phyloP scores from a whole-genome alignment of 805 yeast genomes.

The Ogataea methanolica region DNA sequence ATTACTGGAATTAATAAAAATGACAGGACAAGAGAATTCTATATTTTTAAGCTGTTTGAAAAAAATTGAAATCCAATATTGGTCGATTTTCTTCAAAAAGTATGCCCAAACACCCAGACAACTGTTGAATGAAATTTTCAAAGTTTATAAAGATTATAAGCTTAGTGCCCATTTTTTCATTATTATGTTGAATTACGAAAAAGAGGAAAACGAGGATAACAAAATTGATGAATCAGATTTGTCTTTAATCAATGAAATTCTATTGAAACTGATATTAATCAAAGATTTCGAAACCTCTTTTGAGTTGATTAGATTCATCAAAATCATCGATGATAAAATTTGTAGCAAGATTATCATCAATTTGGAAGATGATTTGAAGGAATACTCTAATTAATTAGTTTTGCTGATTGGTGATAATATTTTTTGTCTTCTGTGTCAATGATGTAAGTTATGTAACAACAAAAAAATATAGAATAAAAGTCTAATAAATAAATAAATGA shows the following conservation, averaged over 20 bases:
- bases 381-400: constrained; percentile 1
- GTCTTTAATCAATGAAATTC: constrained; percentile 37
- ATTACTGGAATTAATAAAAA: constrained; percentile 28
- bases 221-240: constrained; percentile 30
- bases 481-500: constrained; percentile 24
- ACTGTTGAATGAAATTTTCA: constrained; percentile 36
- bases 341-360: constrained; percentile 34
- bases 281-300: constrained; percentile 51
- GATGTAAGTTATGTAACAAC: not conserved
- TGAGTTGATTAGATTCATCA: constrained; percentile 50
- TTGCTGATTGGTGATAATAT: not conserved
- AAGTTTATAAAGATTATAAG: constrained; percentile 35
- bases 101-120: constrained; percentile 40
- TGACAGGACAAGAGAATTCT: constrained; percentile 28
- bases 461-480: constrained; percentile 6
- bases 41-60: constrained; percentile 49
- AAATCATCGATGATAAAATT: constrained; percentile 37
- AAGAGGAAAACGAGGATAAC: constrained; percentile 26
- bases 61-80: constrained; percentile 48
- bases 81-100: constrained; percentile 43
- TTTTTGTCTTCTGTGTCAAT: not conserved
- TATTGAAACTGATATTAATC: constrained; percentile 36
- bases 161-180: constrained; percentile 49
- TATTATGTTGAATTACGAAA: constrained; percentile 47
- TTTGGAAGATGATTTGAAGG: constrained; percentile 13